Base-by-base conservation (phyloP, 441 rosid species). In the Viola pubescens region DNA sequence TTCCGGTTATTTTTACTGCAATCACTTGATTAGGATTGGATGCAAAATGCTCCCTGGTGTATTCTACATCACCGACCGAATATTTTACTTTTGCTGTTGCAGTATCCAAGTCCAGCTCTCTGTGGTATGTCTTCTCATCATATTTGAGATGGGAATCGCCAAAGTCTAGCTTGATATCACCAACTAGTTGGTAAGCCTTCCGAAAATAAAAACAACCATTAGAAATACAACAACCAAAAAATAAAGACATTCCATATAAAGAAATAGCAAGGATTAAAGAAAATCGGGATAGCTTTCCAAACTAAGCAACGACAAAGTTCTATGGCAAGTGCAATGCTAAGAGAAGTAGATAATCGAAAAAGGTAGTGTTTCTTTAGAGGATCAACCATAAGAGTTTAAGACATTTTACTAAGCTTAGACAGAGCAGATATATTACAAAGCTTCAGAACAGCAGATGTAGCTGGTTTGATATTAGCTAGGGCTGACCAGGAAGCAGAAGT, bases 41-140 rank as follows among this genome's bases (percentile, higher is more conserved):
- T 58, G 83, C 84, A 60, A 92, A 92, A 72, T 81, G 81, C 37
- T 92, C 98, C 72, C 98, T 76, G 0, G 75, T 84, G 64, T 62
- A 92, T 37, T 80, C 79, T 12, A 87, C 86, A 64, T 69, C 76
- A 37, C 79, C 90, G 9, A 86, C 90, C 0, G 86, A 74, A 68
- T 87, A 92, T 44, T 75, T 84, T 50, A 88, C 88, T 59, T 58
- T 78, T 14, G 83, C 89, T 34, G 83, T 78, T 60, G 98, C 94
- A 13, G 96, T 78, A 58, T 92, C 84, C 65, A 92, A 77, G 70
- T 92, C 95, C 9, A 94, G 88, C 75, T 89, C 96, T 73, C 98
- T 82, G 49, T 4, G 67, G 44, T 94, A 94, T 19, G 95, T 82
- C 14, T 67, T 80, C 67, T 73, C 76, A 7, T 56, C 65, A 76